Evolutionary conservation across 2,329 filamentous ascomycete genomes (phyloP), one percentile per base, ranked within the genome.

Genomic region (Hymenoscyphus fraxineus): DNA sequence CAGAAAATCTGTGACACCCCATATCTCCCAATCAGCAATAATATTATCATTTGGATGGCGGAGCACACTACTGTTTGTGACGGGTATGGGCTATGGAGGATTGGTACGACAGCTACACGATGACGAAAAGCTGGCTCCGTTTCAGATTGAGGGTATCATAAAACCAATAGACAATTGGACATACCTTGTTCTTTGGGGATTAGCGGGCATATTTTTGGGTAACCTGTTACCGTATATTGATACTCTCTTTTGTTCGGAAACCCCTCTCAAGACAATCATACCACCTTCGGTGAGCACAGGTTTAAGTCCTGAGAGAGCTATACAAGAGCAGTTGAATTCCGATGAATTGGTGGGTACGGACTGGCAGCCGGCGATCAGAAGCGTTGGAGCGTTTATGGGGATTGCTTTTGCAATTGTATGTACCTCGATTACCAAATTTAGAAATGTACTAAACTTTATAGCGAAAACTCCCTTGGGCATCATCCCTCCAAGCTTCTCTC

Each of bases 381-480:
- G 87, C 65, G 83, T 91, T 51, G 88, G 88, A 15, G 88, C 87
- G 2, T 91, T 91, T 77, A 82, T 91, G 7, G 88, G 89, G 19
- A 88, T 92, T 76, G 88, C 88, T 4, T 91, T 89, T 77, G 88
- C 88, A 38, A 96, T 99, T 81, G 92, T 96, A 80, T 81, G 90
- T 83, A 22, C 27, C 38, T 22, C 47, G 40, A 35, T 41, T 35
- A n/a, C 57, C 44, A 32, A 47, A 59, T 31, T 6, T 32, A 54
- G 27, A 13, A 62, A 31, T 1, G n/a, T 54, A 62, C 66, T 70
- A 65, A 69, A 66, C 60, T 57, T 58, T 58, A 58, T 71, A 96
- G 92, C 89, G 95, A 69, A 92, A 91, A 77, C 85, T 97, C 10
- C 91, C 92, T 0, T 99, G 95, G 95, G 85, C 93, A 72, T 97